A percentile compares a stretch with the other conserved stretches of the same genome.
phyloP scores from a whole-genome alignment of 2,329 filamentous ascomycete genomes.

The Neopestalotiopsis clavispora region DNA sequence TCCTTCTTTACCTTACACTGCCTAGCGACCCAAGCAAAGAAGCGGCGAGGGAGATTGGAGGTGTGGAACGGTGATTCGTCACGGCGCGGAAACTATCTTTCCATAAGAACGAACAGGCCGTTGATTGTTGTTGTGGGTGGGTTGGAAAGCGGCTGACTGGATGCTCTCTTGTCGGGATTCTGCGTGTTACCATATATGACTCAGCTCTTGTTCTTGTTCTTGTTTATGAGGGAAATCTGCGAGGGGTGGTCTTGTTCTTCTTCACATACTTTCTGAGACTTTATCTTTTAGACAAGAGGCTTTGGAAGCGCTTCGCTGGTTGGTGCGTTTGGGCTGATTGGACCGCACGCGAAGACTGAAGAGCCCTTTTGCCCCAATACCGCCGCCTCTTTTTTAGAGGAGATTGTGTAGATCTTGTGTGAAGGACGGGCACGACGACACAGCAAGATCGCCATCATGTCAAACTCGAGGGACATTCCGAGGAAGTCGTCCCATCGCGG shows the following conservation, averaged over 20 bases:
- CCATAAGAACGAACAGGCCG: not conserved
- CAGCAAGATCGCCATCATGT: constrained; percentile 26
- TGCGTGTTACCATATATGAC: not conserved
- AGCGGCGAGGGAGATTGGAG: not conserved
- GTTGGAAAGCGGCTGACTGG: too few relatives aligned
- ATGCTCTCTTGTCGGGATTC: too few relatives aligned
- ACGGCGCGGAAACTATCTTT: not conserved
- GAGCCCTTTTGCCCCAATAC: too few relatives aligned
- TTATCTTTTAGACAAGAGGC: not conserved
- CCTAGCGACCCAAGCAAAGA: not conserved
- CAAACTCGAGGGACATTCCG: constrained; percentile 31
- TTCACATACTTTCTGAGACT: not conserved
- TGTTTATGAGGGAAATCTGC: not conserved
- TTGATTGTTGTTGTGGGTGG: too few relatives aligned
- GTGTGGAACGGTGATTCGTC: constrained; percentile 1
- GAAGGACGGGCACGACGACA: not conserved
- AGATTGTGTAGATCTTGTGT: not conserved
- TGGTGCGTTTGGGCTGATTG: not conserved
- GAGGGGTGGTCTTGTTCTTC: not conserved
- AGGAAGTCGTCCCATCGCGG: constrained; percentile 23
- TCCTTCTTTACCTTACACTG: not conserved
- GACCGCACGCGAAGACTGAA: not conserved
- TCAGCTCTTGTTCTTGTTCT: not conserved
- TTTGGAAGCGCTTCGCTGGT: not conserved
- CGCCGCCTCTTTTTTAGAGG: not conserved